Percentiles rank a stretch among this genome's conserved stretches.
phyloP scores from a whole-genome alignment of 2,329 filamentous ascomycete species.

The Ascochyta viciae-villosae region DNA sequence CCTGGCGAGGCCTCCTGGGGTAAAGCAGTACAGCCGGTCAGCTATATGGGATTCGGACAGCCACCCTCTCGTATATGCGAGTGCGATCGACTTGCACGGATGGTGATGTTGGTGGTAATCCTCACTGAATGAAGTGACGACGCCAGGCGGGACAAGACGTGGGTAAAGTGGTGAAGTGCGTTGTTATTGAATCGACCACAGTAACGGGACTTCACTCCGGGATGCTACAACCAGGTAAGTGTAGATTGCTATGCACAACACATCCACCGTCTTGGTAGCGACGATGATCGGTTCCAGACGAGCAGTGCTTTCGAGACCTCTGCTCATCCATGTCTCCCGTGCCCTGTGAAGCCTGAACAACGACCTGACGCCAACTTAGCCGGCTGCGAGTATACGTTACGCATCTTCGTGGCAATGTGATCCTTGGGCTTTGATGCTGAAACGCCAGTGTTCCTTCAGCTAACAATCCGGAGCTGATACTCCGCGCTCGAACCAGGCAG shows the following conservation, averaged over 20 bases:
- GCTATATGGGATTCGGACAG: background rate
- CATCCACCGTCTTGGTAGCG: background rate
- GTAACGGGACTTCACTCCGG: background rate
- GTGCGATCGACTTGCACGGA: background rate
- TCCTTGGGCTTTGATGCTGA: background rate
- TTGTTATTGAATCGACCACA: background rate
- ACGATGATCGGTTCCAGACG: background rate
- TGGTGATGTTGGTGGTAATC: too few relatives aligned
- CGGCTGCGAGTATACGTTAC: too few relatives aligned
- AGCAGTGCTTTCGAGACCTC: background rate
- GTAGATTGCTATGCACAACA: background rate
- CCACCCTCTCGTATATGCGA: slow-evolving; percentile 2
- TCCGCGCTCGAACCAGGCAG: background rate
- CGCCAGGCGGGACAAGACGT: background rate
- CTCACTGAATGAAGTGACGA: too few relatives aligned
- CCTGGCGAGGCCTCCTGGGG: slow-evolving; percentile 1
- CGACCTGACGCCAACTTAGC: too few relatives aligned
- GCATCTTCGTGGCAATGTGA: background rate
- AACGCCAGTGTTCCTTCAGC: background rate
- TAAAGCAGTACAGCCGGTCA: background rate
- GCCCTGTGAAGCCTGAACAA: too few relatives aligned
- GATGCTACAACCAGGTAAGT: background rate
- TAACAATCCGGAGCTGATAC: background rate
- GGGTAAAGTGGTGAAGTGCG: background rate
- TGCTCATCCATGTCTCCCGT: too few relatives aligned